phyloP scores from a whole-genome alignment of 2,329 filamentous ascomycete species.

The Bipolaris victoriae region DNA sequence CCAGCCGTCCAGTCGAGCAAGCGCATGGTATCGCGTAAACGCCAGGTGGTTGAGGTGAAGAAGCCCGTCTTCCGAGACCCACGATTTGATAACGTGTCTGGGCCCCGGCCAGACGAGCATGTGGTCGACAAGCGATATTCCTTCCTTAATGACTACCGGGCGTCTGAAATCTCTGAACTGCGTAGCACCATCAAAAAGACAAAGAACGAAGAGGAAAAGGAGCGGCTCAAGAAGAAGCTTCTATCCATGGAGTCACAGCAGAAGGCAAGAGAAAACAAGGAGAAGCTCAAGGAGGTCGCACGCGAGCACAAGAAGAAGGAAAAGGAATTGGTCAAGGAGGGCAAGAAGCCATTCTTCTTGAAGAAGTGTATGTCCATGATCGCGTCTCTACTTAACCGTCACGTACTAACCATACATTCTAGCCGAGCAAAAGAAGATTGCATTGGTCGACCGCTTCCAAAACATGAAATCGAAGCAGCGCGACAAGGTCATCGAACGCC shows the following conservation, averaged over 20 bases:
- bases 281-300: constrained; percentile 71
- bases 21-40: constrained; percentile 79
- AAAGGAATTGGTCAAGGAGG: constrained; percentile 82
- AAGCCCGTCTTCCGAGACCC: constrained; percentile 76
- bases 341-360: constrained; percentile 91
- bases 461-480: constrained; percentile 85
- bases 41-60: constrained; percentile 70
- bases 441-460: constrained; percentile 78
- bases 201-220: constrained; percentile 70
- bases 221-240: constrained; percentile 73
- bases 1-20: constrained; percentile 84
- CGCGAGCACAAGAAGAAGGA: constrained; percentile 80
- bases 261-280: constrained; percentile 72
- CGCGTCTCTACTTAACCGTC: not conserved
- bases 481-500: constrained; percentile 82
- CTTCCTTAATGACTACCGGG: constrained; percentile 86
- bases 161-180: constrained; percentile 79
- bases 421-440: constrained; percentile 85
- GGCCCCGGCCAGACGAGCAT: constrained; percentile 61
- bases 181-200: constrained; percentile 69
- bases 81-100: constrained; percentile 76
- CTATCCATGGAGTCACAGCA: constrained; percentile 79
- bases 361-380: constrained; percentile 66
- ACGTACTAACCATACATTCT: constrained; percentile 23
- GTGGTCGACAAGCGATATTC: constrained; percentile 75